Evolutionary conservation across 805 yeast genomes (phyloP), one percentile per base, ranked within the genome.

Genomic region (Suhomyces kilbournensis): DNA sequence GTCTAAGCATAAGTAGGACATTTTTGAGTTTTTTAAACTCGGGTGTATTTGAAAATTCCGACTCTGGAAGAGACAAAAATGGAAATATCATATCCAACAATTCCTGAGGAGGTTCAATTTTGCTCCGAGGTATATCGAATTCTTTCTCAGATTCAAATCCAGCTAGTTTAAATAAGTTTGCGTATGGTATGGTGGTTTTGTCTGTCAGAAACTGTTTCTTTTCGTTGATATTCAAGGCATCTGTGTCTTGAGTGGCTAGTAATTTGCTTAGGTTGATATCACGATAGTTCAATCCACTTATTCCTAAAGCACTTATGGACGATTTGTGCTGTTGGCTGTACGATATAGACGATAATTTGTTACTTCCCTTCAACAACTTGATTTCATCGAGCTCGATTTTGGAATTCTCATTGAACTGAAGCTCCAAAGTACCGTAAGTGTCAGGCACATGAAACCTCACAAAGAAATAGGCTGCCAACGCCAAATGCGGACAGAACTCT

Each of bases 321-420:
- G 70, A 53, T 44, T 64, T 65, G 52, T 65, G 68, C 43, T 65
- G 72, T 57, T 68, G 70, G 22, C 56, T 53, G 51, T 61, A 64
- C 4, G 64, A 58, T 7, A 68, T 61, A 1, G 68, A 51, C 9
- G 57, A 56, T 35, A 60, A 48, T 46, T 60, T 61, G 40, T 65
- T 61, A 46, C 59, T 59, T 4, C 71, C 71, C 39, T 63, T 65
- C 25, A 68, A 52, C 10, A 68, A 49, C 43, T 57, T 61, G 22
- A 58, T 56, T 2, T 65, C 61, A 35, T 58, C 54, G 17, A 59
- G 51, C 17, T 40, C 20, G 3, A 49, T 38, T 28, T 50, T 56
- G 19, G 17, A 22, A 19, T 49, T 25, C 12, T 45, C 49, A 1
- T 49, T 35, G 30, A 51, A 23, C 10, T 52, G 45, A 19, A 63